Percentiles rank a stretch among this genome's conserved stretches.
These are phyloP conservation scores for Galerina marginata DNA, from an alignment of 768 basidiomycete species.

Conservation along the genomic window DNA sequence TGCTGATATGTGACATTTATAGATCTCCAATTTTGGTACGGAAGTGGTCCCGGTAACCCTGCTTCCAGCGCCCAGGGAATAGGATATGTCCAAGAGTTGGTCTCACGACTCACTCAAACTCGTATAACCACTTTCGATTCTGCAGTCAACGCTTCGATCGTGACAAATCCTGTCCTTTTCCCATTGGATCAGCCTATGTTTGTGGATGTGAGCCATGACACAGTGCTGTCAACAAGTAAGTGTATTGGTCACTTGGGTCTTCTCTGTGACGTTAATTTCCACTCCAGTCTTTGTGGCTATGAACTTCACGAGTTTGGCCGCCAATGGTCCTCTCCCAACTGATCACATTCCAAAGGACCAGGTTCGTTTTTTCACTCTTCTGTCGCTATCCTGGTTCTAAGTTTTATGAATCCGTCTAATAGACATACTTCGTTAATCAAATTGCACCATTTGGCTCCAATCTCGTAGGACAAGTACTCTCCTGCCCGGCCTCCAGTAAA, in stretches of 20 bases:
- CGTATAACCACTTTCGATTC: slow-evolving; percentile 59
- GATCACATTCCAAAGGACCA: slow-evolving; percentile 61
- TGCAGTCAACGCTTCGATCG: slow-evolving; percentile 71
- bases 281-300: slow-evolving; percentile 68
- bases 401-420: slow-evolving; percentile 38
- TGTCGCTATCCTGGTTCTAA: slow-evolving; percentile 45
- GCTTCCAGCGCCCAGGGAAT: slow-evolving; percentile 64
- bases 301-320: slow-evolving; percentile 70
- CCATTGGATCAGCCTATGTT: slow-evolving; percentile 65
- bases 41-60: slow-evolving; percentile 72
- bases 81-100: slow-evolving; percentile 73
- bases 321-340: slow-evolving; percentile 63
- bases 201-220: slow-evolving; percentile 79
- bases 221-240: slow-evolving; percentile 67
- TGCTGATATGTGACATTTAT: slow-evolving; percentile 4
- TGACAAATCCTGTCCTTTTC: slow-evolving; percentile 56
- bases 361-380: slow-evolving; percentile 58
- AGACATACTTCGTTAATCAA: slow-evolving; percentile 37
- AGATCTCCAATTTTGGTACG: slow-evolving; percentile 68
- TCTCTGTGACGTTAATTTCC: background rate
- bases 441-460: slow-evolving; percentile 41
- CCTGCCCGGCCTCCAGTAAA: slow-evolving; percentile 35
- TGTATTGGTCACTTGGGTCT: background rate
- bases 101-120: slow-evolving; percentile 70
- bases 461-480: slow-evolving; percentile 52